Evolutionary conservation across 2,329 filamentous ascomycete species (phyloP), one percentile per base, ranked within the genome.

Genomic region (Arthroderma sp.): DNA sequence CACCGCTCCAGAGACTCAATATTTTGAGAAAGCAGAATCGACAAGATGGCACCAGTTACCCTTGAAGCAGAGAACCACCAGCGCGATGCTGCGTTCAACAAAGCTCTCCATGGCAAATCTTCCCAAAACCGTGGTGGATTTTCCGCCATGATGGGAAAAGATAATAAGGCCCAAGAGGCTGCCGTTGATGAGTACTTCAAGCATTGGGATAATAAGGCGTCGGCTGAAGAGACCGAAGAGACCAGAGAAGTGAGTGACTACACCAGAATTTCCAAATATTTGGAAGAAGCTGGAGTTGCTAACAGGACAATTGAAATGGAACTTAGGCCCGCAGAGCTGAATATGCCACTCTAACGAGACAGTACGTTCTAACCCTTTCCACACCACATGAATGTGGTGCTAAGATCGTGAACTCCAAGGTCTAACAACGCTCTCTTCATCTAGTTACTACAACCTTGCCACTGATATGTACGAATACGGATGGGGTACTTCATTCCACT

Each of bases 381-480:
- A 15, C 32, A 27, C 9, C 9, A 9, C 32, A 10, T 29, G 10
- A 6, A 42, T 28, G 15, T 34, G 5, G 40, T n/a, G 9, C 15
- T 7, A 7, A 34, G 5, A 33, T 33, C 2, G 9, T n/a, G 6
- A 33, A 9, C 5, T 33, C 30, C 36, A 31, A 42, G 15, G 29
- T 22, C 15, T 22, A 22, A 22, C 15, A 22, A 3, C 15, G 2
- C 15, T 22, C 15, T 22, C 15, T 29, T 46, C 7, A 5, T 34
- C 58, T 45, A 87, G 83, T 65, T 94, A 95, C 75, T 95, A 95
- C 73, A 94, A 95, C 69, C 78, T 94, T 40, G 87, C 86, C n/a
- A 95, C 88, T 54, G 88, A 94, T 61, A 68, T 94, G 42, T 94
- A 94, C 73, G 91, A 96, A 72, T 91, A 94, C 57, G 91, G 88